Evolutionary conservation across 2,329 filamentous ascomycete genomes (phyloP).

Genomic region (Fusarium falciforme): DNA sequence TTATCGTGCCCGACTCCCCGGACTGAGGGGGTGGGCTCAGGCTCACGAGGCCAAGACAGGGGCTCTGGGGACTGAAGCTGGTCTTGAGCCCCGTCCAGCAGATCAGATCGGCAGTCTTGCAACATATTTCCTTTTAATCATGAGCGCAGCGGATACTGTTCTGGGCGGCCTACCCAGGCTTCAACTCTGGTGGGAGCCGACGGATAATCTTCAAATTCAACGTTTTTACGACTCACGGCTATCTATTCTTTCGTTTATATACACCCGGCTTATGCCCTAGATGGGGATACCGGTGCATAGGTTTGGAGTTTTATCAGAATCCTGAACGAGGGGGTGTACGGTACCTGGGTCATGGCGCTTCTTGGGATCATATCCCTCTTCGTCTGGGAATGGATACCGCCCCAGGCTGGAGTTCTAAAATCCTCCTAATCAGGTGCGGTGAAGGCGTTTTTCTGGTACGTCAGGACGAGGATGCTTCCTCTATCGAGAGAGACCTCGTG

Average conservation of each 20-base stretch:
- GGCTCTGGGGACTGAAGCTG: slow-evolving; percentile 25
- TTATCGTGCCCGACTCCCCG: slow-evolving; percentile 47
- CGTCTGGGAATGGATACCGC: neutral
- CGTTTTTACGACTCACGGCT: neutral
- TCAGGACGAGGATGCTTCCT: neutral
- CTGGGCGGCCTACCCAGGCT: neutral
- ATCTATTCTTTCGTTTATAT: neutral
- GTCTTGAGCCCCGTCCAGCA: slow-evolving; percentile 20
- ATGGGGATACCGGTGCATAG: neutral
- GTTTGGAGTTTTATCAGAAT: neutral
- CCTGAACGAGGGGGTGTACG: neutral
- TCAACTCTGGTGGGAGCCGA: neutral
- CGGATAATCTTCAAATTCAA: neutral
- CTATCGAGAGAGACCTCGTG: neutral
- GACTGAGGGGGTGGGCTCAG: slow-evolving; percentile 41
- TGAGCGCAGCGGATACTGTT: neutral
- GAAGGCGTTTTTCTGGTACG: neutral
- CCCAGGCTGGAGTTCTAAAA: neutral
- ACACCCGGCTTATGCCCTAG: neutral
- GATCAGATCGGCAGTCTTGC: slow-evolving; percentile 4
- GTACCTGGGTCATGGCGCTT: neutral
- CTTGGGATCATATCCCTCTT: neutral
- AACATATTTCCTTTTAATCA: slow-evolving; percentile 1
- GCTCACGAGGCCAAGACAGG: neutral
- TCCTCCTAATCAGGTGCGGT: neutral